Evolutionary conservation across 176 grass and related monocot genomes (phyloP), one percentile per base, ranked within the genome.

Genomic region (Cenchrus americanus): DNA sequence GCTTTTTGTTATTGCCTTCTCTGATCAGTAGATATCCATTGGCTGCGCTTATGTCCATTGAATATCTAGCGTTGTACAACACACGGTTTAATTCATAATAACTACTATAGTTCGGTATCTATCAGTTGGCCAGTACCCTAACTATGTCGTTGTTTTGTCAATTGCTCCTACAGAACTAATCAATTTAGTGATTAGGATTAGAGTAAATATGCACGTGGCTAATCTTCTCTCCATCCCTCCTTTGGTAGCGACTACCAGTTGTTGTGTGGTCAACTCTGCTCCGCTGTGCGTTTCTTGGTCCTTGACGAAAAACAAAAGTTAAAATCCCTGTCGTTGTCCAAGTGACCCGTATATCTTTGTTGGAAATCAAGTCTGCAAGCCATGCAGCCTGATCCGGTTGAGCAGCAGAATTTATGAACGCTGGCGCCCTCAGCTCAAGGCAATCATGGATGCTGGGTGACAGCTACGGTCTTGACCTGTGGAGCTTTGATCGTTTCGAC

Each of bases 291-390:
- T 78, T 72, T 54, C 14, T 73, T 76, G 37, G 44, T 73, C 70
- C 62, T 13, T 24, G 7, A 47, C 14, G 11, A 19, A 73, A 63
- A 15, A 55, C 34, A 64, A 53, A 54, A 64, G 50, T 57, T 57
- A 34, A 77, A 53, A 53, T 68, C 58, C 51, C 51, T 46, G 73
- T 79, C 79, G 5, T 6, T 67, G 66, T 73, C 62, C 71, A 37
- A 54, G 60, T 24, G 74, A 67, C 15, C 55, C 79, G 50, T 4
- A 30, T 49, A 62, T 34, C 21, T 6, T 73, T 79, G 21, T 82
- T 72, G 73, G 26, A 48, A 26, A 68, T 77, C 8, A 41, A 78
- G 57, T n/a, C 13, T n/a, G 34, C 13, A 3, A 11, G 27, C 19
- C 47, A 83, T 75, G 34, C 4, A 13, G 13, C 41, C 19, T 73